Evolutionary conservation across 106 monocot genomes (phyloP).

Genomic region (Dioscorea alata): DNA sequence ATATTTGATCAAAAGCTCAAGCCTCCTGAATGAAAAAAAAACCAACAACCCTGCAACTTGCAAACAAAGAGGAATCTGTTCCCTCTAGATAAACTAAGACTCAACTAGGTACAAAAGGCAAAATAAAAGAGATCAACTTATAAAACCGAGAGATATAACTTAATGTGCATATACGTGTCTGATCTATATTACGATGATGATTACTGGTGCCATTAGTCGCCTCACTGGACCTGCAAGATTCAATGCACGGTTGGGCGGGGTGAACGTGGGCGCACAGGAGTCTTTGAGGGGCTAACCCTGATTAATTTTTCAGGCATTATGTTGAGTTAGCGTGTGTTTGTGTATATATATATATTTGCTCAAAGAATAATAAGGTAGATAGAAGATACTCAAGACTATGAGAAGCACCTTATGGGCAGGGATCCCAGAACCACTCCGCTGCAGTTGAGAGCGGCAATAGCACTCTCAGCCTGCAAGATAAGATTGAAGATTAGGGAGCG

Average conservation of each 20-base stretch:
- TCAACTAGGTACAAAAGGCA: neutral
- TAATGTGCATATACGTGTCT: neutral
- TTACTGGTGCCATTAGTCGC: neutral
- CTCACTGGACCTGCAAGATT: neutral
- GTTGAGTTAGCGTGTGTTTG: neutral
- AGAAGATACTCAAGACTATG: neutral
- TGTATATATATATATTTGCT: neutral
- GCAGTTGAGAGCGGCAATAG: constrained; percentile 37
- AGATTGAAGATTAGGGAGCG: no score
- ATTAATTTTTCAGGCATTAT: neutral
- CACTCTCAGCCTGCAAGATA: constrained; percentile 37
- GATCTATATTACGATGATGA: neutral
- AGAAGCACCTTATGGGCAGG: constrained; percentile 30
- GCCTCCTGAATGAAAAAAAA: no score
- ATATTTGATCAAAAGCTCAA: no score
- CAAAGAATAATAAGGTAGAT: neutral
- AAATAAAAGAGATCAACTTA: neutral
- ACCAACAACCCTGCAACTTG: neutral
- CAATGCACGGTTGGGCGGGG: constrained; percentile 13
- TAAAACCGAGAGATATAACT: neutral
- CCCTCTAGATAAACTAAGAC: neutral
- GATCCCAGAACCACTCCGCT: constrained; percentile 39
- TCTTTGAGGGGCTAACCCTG: constrained; percentile 67
- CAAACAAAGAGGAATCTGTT: neutral
- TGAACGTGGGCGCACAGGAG: constrained; percentile 49